Evolutionary conservation across 345 rosid species (phyloP).

Genomic region (Brassica nigra): DNA sequence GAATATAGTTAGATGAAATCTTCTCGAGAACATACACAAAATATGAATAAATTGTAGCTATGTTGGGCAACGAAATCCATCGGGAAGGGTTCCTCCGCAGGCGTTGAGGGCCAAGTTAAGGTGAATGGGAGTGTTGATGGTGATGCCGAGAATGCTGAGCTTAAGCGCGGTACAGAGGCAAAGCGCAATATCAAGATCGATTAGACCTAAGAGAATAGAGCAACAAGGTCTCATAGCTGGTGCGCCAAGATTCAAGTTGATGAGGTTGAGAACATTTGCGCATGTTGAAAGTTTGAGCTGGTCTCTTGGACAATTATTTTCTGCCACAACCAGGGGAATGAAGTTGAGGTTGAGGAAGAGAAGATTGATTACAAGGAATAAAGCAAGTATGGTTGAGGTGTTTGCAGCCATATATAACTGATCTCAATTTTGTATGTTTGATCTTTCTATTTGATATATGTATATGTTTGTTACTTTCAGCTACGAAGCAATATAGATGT

Average conservation of each 20-base stretch:
- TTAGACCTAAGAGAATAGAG: conserved; percentile 35
- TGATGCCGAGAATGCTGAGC: conserved; percentile 39
- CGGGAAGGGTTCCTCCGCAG: conserved; percentile 34
- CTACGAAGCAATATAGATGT: conserved; percentile 1
- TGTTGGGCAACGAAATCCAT: conserved; percentile 37
- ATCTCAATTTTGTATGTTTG: neutral
- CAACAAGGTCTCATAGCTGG: conserved; percentile 36
- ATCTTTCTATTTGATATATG: neutral
- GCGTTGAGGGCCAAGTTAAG: conserved; percentile 35
- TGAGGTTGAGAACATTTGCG: conserved; percentile 33
- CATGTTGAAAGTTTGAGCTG: conserved; percentile 32
- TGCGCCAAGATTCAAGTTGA: conserved; percentile 40
- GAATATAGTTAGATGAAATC: neutral
- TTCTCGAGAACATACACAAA: conserved; percentile 1
- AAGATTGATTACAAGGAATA: conserved; percentile 41
- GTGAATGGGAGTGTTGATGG: conserved; percentile 30
- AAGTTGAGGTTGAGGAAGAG: conserved; percentile 35
- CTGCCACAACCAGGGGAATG: neutral
- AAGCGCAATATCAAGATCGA: conserved; percentile 30
- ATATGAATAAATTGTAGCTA: conserved; percentile 6
- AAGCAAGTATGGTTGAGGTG: conserved; percentile 27
- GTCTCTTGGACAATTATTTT: conserved; percentile 32
- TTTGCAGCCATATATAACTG: conserved; percentile 37
- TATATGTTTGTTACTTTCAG: conserved; percentile 12
- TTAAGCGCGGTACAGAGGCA: conserved; percentile 37